Evolutionary conservation across 2,329 filamentous ascomycete species (phyloP).

Genomic region (Byssothecium circinans): DNA sequence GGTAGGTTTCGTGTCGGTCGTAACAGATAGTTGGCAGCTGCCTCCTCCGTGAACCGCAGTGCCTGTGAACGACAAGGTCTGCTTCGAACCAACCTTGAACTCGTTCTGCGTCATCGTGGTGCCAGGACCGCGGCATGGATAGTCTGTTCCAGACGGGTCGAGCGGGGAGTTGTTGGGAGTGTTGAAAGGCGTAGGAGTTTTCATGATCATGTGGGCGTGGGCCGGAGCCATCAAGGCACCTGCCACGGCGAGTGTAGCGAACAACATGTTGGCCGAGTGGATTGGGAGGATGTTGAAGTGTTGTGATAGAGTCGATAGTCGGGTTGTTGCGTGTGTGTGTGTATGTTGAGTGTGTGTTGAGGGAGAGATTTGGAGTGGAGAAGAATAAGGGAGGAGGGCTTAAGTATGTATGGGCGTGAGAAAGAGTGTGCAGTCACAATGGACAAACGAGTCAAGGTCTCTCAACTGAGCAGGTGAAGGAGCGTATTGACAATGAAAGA

Average conservation of each 20-base stretch:
- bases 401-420: constrained; percentile 6
- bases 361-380: not conserved
- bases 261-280: constrained; percentile 6
- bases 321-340: constrained; percentile 1
- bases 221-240: constrained; percentile 53
- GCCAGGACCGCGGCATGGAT: constrained; percentile 70
- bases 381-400: constrained; percentile 1
- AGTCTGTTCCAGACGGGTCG: constrained; percentile 60
- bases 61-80: constrained; percentile 69
- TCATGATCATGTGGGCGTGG: constrained; percentile 76
- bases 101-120: constrained; percentile 53
- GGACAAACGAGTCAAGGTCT: constrained; percentile 20
- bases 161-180: constrained; percentile 64
- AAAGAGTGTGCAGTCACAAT: constrained; percentile 3
- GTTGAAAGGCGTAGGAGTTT: constrained; percentile 66
- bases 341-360: not conserved
- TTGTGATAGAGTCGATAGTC: constrained; percentile 4
- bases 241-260: constrained; percentile 13
- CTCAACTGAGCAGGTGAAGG: constrained; percentile 1
- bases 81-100: constrained; percentile 63
- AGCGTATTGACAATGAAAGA: constrained; percentile 9
- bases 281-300: not conserved
- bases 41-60: constrained; percentile 83
- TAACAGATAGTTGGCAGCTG: constrained; percentile 83
- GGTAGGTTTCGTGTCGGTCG: constrained; percentile 71